A percentile compares a stretch with the other conserved stretches of the same genome.
phyloP scores from a whole-genome alignment of 108 stramenopile genomes.

The Nitzschia inconspicua region DNA sequence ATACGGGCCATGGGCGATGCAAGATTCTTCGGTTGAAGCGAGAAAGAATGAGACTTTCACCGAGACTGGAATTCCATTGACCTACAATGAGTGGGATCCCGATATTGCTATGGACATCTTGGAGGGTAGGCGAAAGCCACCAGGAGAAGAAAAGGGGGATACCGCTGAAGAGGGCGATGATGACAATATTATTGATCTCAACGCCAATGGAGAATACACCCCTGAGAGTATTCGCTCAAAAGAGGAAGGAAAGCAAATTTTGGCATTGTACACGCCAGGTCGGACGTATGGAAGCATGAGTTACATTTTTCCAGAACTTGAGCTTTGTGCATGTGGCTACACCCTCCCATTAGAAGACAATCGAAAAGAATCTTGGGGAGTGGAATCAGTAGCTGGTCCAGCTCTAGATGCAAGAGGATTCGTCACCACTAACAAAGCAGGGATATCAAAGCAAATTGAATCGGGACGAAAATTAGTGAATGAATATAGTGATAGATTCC shows the following conservation, averaged over 20 bases:
- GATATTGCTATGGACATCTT: slow-evolving; percentile 42
- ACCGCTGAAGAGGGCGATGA: slow-evolving; percentile 21
- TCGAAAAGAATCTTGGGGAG: slow-evolving; percentile 35
- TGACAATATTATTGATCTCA: background rate
- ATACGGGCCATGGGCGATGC: slow-evolving; percentile 80
- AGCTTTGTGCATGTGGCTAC: slow-evolving; percentile 69
- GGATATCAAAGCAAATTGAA: slow-evolving; percentile 64
- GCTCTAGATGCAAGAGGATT: slow-evolving; percentile 75
- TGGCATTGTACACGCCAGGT: slow-evolving; percentile 83
- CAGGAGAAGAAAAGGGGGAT: slow-evolving; percentile 10
- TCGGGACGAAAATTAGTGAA: slow-evolving; percentile 60
- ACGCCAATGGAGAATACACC: slow-evolving; percentile 40
- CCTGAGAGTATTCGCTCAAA: slow-evolving; percentile 63
- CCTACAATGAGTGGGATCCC: slow-evolving; percentile 64
- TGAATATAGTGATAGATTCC: slow-evolving; percentile 65
- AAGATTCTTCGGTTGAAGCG: slow-evolving; percentile 18
- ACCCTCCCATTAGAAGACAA: slow-evolving; percentile 74
- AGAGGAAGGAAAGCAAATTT: slow-evolving; percentile 61
- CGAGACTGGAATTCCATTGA: slow-evolving; percentile 65
- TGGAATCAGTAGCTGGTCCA: slow-evolving; percentile 51
- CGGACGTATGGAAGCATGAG: slow-evolving; percentile 76
- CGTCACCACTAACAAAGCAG: slow-evolving; percentile 67
- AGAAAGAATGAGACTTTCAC: slow-evolving; percentile 31
- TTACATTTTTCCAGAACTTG: slow-evolving; percentile 70
- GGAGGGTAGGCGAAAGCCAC: slow-evolving; percentile 15